Percentiles rank a stretch among this genome's conserved stretches.
Evolutionary conservation across 768 basidiomycete genomes (phyloP).

Genomic region (Termitomyces bulborhizus): DNA sequence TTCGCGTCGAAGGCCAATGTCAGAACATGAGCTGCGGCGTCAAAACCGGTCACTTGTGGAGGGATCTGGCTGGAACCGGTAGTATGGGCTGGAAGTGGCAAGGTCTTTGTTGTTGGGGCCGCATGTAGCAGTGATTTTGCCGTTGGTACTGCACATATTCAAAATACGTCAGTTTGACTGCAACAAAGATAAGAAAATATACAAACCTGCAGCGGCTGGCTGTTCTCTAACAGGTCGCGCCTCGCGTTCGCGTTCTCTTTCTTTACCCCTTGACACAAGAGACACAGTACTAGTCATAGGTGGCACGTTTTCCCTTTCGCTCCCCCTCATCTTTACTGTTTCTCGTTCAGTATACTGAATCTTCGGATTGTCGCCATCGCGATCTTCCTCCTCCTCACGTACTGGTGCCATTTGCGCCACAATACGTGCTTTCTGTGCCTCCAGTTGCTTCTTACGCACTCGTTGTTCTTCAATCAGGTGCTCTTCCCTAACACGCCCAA

Average conservation of each 20-base stretch:
- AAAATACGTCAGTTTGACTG: neutral
- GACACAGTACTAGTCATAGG: slow-evolving; percentile 3
- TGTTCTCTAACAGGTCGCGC: slow-evolving; percentile 5
- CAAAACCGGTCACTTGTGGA: slow-evolving; percentile 50
- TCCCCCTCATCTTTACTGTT: slow-evolving; percentile 17
- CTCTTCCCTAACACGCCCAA: slow-evolving; percentile 20
- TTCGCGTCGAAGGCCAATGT: slow-evolving; percentile 64
- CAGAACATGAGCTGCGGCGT: slow-evolving; percentile 49
- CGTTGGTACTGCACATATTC: slow-evolving; percentile 1
- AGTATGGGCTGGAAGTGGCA: slow-evolving; percentile 11
- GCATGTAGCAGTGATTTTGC: slow-evolving; percentile 11
- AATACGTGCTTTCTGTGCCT: slow-evolving; percentile 87
- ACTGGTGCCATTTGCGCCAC: slow-evolving; percentile 89
- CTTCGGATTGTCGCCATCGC: slow-evolving; percentile 17
- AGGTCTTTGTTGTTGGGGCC: slow-evolving; percentile 4
- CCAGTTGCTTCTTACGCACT: slow-evolving; percentile 65
- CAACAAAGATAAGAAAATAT: neutral
- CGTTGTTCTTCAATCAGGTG: slow-evolving; percentile 27
- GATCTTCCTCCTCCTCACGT: slow-evolving; percentile 36
- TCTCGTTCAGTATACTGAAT: slow-evolving; percentile 18
- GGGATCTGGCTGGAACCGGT: neutral
- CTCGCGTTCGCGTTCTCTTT: slow-evolving; percentile 10
- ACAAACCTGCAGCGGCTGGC: slow-evolving; percentile 5
- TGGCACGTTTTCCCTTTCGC: slow-evolving; percentile 27
- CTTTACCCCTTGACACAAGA: slow-evolving; percentile 9